These are phyloP conservation scores for Cylindrotheca closterium DNA, from an alignment of 108 stramenopile genomes.

Conservation along the genomic window DNA sequence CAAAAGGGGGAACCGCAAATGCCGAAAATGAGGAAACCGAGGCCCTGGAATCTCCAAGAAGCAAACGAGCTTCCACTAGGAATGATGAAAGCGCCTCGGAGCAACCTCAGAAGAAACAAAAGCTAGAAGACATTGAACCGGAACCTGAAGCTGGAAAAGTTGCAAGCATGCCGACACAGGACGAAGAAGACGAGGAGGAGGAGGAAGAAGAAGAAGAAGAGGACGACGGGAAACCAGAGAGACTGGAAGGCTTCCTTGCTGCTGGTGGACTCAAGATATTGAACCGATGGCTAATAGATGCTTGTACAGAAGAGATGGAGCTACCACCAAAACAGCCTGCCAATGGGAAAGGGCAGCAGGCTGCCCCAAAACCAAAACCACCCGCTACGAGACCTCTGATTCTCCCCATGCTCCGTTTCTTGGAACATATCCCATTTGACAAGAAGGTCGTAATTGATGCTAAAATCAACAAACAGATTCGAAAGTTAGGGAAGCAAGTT, in stretches of 20 bases:
- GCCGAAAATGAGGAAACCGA: neutral
- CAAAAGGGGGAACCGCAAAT: neutral
- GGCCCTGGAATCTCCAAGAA: no score
- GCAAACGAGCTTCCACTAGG: neutral
- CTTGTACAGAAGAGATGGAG: conserved; percentile 14
- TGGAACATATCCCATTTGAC: conserved; percentile 48
- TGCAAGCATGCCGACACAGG: neutral
- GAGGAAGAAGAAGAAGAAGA: conserved; percentile 7
- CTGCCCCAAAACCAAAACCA: conserved; percentile 5
- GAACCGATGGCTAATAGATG: conserved; percentile 52
- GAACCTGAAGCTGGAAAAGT: neutral
- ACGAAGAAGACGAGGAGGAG: conserved; percentile 15
- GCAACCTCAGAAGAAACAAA: conserved; percentile 4
- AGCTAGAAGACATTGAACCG: neutral
- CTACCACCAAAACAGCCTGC: neutral
- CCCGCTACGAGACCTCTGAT: conserved; percentile 38
- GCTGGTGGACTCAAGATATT: conserved; percentile 53
- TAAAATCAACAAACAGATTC: conserved; percentile 62
- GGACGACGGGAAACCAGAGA: neutral
- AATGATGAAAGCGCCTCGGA: neutral
- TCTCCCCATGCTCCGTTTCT: conserved; percentile 35
- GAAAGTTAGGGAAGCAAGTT: conserved; percentile 43
- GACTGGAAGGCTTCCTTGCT: conserved; percentile 37
- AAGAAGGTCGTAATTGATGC: conserved; percentile 42
- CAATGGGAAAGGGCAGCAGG: neutral